These are phyloP conservation scores for Elsinoe australis DNA, from an alignment of 2,329 filamentous ascomycete genomes.

Conservation along the genomic window DNA sequence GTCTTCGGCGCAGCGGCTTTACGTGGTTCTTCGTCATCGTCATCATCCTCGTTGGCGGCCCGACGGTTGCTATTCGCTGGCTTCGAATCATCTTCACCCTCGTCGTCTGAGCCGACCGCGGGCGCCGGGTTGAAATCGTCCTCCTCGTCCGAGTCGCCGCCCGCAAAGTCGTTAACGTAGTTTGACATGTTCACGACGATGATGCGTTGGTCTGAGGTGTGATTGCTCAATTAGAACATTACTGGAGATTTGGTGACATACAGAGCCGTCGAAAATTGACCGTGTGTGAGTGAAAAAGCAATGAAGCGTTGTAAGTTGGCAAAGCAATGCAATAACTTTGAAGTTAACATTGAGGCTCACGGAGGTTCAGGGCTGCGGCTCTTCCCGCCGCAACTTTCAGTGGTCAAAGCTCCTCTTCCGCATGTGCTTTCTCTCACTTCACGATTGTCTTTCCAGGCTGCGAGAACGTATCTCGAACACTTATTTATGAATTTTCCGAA, in stretches of 20 bases:
- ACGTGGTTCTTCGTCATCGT: constrained; percentile 30
- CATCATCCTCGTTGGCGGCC: constrained; percentile 28
- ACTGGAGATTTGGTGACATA: no score
- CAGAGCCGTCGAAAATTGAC: no score
- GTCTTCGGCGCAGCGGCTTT: constrained; percentile 26
- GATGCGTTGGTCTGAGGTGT: no score
- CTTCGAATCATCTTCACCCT: constrained; percentile 38
- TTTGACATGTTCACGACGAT: constrained; percentile 29
- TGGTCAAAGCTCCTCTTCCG: constrained; percentile 7
- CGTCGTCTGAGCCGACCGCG: constrained; percentile 65
- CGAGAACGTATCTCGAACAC: no score
- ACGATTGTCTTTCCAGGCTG: background rate
- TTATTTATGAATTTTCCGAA: no score
- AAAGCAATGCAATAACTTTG: background rate
- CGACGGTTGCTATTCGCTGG: constrained; percentile 28
- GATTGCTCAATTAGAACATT: no score
- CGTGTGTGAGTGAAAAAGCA: constrained; percentile 5
- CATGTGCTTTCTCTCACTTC: background rate
- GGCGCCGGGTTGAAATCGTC: constrained; percentile 86
- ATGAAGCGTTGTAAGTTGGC: background rate
- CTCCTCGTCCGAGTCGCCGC: constrained; percentile 59
- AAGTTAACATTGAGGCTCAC: constrained; percentile 12
- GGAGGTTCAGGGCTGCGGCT: constrained; percentile 6
- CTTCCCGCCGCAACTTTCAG: background rate
- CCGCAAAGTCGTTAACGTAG: constrained; percentile 45